Evolutionary conservation across 176 grass and related monocot genomes (phyloP), one percentile per base, ranked within the genome.

Genomic region (Bolboschoenus planiculmis): DNA sequence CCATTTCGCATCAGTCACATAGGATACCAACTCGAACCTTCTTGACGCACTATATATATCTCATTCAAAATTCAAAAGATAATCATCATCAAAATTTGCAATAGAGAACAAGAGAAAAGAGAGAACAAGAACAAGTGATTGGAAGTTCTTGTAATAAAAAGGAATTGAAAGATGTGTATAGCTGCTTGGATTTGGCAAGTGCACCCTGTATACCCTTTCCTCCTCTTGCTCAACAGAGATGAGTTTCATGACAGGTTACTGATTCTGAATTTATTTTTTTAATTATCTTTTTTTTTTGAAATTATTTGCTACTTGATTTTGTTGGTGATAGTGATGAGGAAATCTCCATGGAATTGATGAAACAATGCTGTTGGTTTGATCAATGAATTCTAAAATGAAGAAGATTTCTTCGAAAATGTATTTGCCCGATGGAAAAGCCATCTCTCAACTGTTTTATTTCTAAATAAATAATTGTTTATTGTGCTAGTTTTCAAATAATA

Each of bases 131-230:
- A n/a, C n/a, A n/a, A 84, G 59, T 39, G 35, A 81, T 71, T 56
- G 0, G 33, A 56, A 33, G 60, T 79, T 54, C 37, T 85, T 80
- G 3, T 56, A 87, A 57, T 10, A 47, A 67, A 76, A 51, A 34
- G 23, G n/a, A n/a, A 48, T 42, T 71, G 83, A 85, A 79, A 85
- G 83, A 97, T 97, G 95, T 97, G 92, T 87, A 92, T 94, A 81
- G 90, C 85, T 88, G 92, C 95, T 64, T 97, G 95, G 90, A 86
- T 95, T 73, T 97, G 95, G 95, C 90, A 97, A 82, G 88, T 85
- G 84, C 90, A 97, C 79, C 90, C 95, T 13, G 78, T 85, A 20
- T 90, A 94, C 75, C 90, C 85, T 57, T 88, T 97, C 15, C 83
- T 97, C 33, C 92, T 97, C 10, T 35, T 94, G 74, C 79, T 91